Evolutionary conservation across 441 rosid genomes (phyloP).

Genomic region (Biscutella laevigata): DNA sequence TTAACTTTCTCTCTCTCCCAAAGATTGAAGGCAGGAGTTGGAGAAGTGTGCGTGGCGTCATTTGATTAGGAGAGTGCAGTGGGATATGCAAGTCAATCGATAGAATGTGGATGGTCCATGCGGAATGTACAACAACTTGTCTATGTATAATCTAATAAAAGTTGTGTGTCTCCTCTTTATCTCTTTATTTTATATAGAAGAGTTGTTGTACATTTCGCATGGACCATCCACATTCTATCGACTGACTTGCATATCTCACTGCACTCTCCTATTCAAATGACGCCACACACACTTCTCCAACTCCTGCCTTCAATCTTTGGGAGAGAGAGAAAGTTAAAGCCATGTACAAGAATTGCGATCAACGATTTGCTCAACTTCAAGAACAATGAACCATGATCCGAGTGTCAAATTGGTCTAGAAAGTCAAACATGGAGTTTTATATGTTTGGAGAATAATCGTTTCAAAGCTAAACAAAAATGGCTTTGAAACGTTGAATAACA

Average conservation of each 20-base stretch:
- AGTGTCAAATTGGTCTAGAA: constrained; percentile 68
- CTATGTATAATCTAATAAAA: too few relatives aligned
- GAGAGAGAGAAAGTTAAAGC: neutral
- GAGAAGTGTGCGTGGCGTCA: constrained; percentile 76
- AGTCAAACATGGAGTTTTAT: constrained; percentile 3
- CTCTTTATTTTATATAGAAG: too few relatives aligned
- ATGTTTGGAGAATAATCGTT: constrained; percentile 1
- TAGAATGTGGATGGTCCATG: constrained; percentile 69
- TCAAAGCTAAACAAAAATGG: too few relatives aligned
- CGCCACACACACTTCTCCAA: constrained; percentile 75
- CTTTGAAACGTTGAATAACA: too few relatives aligned
- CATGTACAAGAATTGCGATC: constrained; percentile 64
- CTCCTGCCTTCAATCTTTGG: constrained; percentile 82
- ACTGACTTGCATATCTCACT: constrained; percentile 90
- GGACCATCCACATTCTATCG: constrained; percentile 68
- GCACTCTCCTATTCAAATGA: constrained; percentile 95
- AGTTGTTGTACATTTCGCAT: constrained; percentile 57
- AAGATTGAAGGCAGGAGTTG: constrained; percentile 89
- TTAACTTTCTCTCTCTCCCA: neutral
- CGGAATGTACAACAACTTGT: too few relatives aligned
- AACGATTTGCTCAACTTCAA: constrained; percentile 81
- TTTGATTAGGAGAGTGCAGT: constrained; percentile 95
- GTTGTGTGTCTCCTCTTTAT: too few relatives aligned
- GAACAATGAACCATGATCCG: constrained; percentile 90
- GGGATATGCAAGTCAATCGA: constrained; percentile 85